These are phyloP conservation scores for Aquilaria sinensis DNA, from an alignment of 345 rosid species.

Conservation along the genomic window DNA sequence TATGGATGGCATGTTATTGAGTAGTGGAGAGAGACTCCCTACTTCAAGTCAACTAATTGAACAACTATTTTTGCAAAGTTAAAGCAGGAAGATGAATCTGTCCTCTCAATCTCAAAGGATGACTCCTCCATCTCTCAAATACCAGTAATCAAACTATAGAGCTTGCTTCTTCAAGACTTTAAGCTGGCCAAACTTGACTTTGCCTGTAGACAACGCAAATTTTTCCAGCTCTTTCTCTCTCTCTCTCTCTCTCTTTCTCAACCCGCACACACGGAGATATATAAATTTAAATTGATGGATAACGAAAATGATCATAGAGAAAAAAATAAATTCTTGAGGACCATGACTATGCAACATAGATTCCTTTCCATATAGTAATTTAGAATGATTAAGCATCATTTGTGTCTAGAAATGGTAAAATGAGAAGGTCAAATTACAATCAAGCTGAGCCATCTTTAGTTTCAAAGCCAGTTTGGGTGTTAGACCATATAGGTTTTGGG, in stretches of 20 bases:
- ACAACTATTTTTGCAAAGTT: neutral
- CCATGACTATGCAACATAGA: no score
- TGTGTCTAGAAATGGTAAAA: no score
- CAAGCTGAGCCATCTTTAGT: no score
- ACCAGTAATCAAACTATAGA: conserved; percentile 35
- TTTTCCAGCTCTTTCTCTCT: conserved; percentile 16
- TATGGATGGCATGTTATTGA: neutral
- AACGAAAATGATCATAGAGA: no score
- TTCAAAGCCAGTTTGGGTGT: no score
- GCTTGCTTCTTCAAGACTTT: conserved; percentile 17
- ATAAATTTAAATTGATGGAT: no score
- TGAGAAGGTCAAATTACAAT: no score
- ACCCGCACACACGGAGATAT: no score
- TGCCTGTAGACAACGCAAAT: conserved; percentile 35
- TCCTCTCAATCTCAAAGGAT: neutral
- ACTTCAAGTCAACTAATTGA: neutral
- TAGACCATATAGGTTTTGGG: no score
- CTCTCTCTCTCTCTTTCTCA: neutral
- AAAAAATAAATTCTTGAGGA: no score
- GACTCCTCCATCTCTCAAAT: conserved; percentile 14
- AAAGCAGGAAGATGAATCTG: conserved; percentile 10
- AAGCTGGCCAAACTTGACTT: conserved; percentile 33
- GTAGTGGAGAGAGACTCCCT: neutral
- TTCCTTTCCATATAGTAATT: no score
- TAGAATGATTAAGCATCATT: no score